Percentiles rank a stretch among this genome's conserved stretches.
phyloP scores from a whole-genome alignment of 352 stramenopile species.

The Phytophthora idaei region DNA sequence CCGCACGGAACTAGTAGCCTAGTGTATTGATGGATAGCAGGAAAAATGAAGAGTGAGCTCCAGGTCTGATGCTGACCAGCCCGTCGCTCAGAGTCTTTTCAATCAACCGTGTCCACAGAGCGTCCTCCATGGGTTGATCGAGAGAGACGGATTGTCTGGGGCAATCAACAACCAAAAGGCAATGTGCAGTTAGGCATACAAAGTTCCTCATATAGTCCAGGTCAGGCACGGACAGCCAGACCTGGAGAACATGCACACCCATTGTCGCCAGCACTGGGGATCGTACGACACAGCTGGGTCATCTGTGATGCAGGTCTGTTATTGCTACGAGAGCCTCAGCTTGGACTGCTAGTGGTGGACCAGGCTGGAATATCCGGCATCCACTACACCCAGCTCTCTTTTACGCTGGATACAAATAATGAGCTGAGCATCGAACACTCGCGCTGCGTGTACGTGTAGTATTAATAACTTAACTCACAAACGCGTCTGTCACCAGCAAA shows the following conservation, averaged over 20 bases:
- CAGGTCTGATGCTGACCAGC: neutral
- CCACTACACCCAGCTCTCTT: too few relatives aligned
- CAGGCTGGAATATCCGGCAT: too few relatives aligned
- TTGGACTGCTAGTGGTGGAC: too few relatives aligned
- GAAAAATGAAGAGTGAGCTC: neutral
- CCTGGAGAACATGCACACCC: neutral
- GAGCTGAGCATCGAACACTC: too few relatives aligned
- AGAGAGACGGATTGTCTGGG: neutral
- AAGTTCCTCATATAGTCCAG: neutral
- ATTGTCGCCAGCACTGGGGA: neutral
- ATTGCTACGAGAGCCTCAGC: too few relatives aligned
- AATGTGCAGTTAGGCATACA: neutral
- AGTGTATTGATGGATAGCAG: neutral
- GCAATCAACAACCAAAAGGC: neutral
- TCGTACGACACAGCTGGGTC: too few relatives aligned
- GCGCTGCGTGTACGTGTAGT: too few relatives aligned
- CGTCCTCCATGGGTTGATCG: neutral
- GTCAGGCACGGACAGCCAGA: neutral
- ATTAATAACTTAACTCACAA: too few relatives aligned
- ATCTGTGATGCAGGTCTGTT: too few relatives aligned
- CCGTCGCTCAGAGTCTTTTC: neutral
- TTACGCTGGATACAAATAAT: too few relatives aligned
- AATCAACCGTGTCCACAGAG: neutral
- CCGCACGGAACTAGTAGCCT: constrained; percentile 3
- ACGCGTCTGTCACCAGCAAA: too few relatives aligned